Percentiles rank a stretch among this genome's conserved stretches.
Conservation (phyloP, 805 yeast genomes). For the Lipomyces sp. region DNA sequence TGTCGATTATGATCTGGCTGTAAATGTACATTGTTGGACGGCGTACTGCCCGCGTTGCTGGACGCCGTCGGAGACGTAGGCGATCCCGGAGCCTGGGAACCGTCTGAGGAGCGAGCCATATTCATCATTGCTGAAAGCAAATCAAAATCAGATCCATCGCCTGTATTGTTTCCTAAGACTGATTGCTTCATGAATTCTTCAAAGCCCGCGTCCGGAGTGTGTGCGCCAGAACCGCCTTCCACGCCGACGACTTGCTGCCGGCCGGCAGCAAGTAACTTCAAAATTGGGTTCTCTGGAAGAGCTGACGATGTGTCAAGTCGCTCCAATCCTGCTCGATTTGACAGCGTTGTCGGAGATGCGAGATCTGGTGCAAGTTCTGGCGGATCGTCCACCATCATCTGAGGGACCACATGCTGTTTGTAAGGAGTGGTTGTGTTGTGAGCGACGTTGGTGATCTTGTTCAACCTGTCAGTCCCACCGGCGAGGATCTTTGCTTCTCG, state of each 20-base stretch:
- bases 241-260: constrained; percentile 20
- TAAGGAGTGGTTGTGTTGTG: constrained; percentile 5
- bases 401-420: constrained; percentile 1
- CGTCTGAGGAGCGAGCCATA: constrained; percentile 15
- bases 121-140: constrained; percentile 19
- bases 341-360: constrained; percentile 3
- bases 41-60: not conserved
- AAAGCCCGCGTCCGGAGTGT: constrained; percentile 18
- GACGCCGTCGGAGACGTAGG: not conserved
- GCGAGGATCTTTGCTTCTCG: constrained; percentile 38
- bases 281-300: constrained; percentile 26
- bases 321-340: not conserved
- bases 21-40: not conserved
- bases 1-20: constrained; percentile 11
- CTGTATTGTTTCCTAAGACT: constrained; percentile 3
- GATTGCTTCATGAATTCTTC: constrained; percentile 20
- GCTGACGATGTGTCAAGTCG: constrained; percentile 1
- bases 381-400: constrained; percentile 8
- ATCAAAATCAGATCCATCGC: constrained; percentile 17
- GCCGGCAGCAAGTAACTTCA: constrained; percentile 20
- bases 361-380: constrained; percentile 13
- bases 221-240: not conserved
- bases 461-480: constrained; percentile 36
- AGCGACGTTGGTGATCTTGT: constrained; percentile 31
- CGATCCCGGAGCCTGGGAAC: constrained; percentile 4